These are phyloP conservation scores for Boletus subcaerulescens DNA, from an alignment of 768 basidiomycete genomes.

Conservation along the genomic window DNA sequence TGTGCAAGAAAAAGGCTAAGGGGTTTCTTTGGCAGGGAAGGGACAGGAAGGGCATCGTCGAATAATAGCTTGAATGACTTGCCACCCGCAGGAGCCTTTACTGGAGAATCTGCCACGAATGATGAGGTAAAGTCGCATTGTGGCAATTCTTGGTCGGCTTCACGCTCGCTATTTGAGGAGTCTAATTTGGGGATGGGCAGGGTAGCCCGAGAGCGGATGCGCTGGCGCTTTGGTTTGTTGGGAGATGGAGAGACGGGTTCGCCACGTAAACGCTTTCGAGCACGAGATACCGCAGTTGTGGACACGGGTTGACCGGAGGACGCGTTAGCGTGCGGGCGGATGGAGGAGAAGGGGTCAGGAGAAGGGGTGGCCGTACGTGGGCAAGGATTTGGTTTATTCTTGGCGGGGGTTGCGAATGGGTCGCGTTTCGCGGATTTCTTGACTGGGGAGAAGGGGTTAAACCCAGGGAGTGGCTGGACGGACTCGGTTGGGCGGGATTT, in stretches of 20 bases:
- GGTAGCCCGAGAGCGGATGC: constrained; percentile 42
- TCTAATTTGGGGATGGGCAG: constrained; percentile 38
- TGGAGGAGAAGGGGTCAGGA: constrained; percentile 42
- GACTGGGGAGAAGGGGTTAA: constrained; percentile 78
- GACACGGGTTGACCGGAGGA: constrained; percentile 21
- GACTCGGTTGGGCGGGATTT: constrained; percentile 51
- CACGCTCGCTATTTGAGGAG: constrained; percentile 35
- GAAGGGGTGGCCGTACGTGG: constrained; percentile 28
- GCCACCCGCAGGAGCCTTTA: constrained; percentile 54
- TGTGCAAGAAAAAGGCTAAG: neutral
- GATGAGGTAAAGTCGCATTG: constrained; percentile 36
- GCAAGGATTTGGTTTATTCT: constrained; percentile 30
- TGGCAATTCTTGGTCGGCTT: constrained; percentile 32
- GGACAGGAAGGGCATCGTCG: constrained; percentile 43
- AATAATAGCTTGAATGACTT: constrained; percentile 70
- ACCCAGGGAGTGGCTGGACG: constrained; percentile 51
- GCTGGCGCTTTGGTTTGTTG: constrained; percentile 70
- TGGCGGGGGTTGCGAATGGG: constrained; percentile 46
- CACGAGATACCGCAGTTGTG: constrained; percentile 54
- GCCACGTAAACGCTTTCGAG: constrained; percentile 77
- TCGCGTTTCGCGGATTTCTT: constrained; percentile 42
- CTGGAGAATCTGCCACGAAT: constrained; percentile 70
- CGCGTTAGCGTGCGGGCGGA: constrained; percentile 10
- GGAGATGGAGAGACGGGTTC: constrained; percentile 84
- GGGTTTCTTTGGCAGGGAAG: constrained; percentile 17